phyloP scores from a whole-genome alignment of 768 basidiomycete genomes.

The Cubamyces lactineus region DNA sequence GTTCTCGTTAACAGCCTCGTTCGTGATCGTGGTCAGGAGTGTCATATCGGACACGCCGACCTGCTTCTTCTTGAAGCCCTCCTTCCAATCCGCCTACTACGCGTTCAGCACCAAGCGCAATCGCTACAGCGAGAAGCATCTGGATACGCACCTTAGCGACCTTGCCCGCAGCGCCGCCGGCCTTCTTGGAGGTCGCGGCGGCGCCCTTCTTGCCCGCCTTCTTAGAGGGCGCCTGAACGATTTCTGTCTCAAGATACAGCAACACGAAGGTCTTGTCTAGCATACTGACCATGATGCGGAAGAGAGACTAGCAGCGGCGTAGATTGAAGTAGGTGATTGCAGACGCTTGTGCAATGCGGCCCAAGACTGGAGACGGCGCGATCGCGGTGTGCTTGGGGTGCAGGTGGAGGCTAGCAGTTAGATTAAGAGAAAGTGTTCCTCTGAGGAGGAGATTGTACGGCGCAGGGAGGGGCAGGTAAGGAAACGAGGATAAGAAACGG shows the following conservation, averaged over 20 bases:
- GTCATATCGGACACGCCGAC: constrained; percentile 99
- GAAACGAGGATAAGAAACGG: constrained; percentile 7
- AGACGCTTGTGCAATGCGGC: constrained; percentile 23
- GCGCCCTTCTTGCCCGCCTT: constrained; percentile 85
- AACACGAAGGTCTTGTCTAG: constrained; percentile 12
- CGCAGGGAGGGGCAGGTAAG: not conserved
- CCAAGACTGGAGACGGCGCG: constrained; percentile 11
- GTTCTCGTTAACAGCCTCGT: constrained; percentile 97
- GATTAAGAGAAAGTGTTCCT: not conserved
- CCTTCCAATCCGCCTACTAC: constrained; percentile 95
- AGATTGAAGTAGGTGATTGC: constrained; percentile 12
- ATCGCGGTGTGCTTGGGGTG: constrained; percentile 6
- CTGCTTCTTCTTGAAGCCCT: constrained; percentile 99
- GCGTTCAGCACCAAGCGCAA: not conserved
- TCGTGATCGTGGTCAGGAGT: constrained; percentile 92
- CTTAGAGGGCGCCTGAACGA: constrained; percentile 76
- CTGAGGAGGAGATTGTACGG: not conserved
- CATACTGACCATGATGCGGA: constrained; percentile 25
- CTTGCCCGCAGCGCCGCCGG: constrained; percentile 52
- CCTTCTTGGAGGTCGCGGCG: constrained; percentile 64
- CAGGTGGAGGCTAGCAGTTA: not conserved
- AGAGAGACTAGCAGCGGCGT: not conserved
- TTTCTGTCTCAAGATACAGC: constrained; percentile 22
- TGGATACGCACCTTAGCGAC: constrained; percentile 70
- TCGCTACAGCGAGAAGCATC: not conserved